Evolutionary conservation across 768 basidiomycete genomes (phyloP), one percentile per base, ranked within the genome.

Genomic region (Collybia sordida): DNA sequence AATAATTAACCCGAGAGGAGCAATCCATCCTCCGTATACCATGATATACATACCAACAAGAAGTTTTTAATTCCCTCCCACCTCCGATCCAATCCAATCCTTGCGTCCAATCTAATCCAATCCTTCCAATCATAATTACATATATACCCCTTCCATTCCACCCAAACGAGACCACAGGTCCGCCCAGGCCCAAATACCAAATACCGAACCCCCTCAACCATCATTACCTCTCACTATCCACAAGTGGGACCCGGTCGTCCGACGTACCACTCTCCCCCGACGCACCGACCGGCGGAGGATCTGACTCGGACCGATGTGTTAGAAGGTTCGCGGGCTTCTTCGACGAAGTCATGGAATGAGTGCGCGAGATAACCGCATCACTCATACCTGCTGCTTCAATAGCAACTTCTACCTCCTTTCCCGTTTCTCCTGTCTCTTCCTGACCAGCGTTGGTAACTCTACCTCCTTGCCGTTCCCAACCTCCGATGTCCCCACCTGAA

Each of bases 271-370:
- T 25, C 18, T 31, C 25, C n/a, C 23, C 19, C 4, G 11, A n/a
- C 22, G 17, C 36, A 47, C n/a, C 24, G 27, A 9, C 17, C 9
- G 45, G 24, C 12, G 27, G 23, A 27, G 41, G 47, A 7, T 41
- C 52, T 18, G 45, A 45, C 23, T 24, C 44, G 6, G 48, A 39
- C 17, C 43, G 43, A 22, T 35, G 43, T 45, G 41, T 6, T n/a
- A 6, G 35, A 22, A 42, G 15, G 38, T 25, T 42, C 8, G 25
- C 19, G 25, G 58, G 58, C 34, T 51, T 53, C 48, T 54, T 57
- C 28, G 31, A 43, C 34, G 51, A 39, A 19, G 48, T 40, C 60
- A 62, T 57, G 24, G 58, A 62, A 36, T 62, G 56, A 21, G 60
- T 50, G 15, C 58, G 54, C 14, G 53, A 53, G 25, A 49, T 48